Evolutionary conservation across 2,329 filamentous ascomycete genomes (phyloP).

Genomic region (Neodidymelliopsis sp.): DNA sequence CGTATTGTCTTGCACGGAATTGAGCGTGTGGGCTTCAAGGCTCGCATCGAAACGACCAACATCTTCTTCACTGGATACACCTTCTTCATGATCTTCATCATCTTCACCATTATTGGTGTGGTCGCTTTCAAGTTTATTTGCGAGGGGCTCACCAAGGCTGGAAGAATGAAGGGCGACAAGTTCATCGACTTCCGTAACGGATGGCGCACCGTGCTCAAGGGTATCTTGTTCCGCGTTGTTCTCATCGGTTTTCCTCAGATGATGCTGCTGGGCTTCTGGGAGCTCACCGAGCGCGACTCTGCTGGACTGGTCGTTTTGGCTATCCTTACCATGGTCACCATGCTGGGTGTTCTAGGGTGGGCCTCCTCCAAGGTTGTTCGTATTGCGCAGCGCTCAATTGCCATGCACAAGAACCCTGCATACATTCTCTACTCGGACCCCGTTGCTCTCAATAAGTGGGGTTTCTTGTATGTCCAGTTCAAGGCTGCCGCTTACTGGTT

Average conservation of each 20-base stretch:
- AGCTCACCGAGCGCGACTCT: constrained; percentile 86
- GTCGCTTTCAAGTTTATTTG: constrained; percentile 81
- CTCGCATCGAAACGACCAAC: constrained; percentile 86
- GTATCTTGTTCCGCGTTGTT: constrained; percentile 88
- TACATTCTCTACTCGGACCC: constrained; percentile 98
- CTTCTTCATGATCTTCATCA: constrained; percentile 87
- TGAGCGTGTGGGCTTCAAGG: constrained; percentile 85
- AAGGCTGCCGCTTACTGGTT: constrained; percentile 96
- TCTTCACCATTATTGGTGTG: constrained; percentile 76
- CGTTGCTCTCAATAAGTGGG: constrained; percentile 95
- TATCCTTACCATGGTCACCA: constrained; percentile 85
- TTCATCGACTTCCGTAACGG: constrained; percentile 94
- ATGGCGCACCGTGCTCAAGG: constrained; percentile 91
- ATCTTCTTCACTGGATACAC: constrained; percentile 90
- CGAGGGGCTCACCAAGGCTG: constrained; percentile 76
- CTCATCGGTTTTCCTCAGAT: constrained; percentile 93
- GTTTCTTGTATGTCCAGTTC: constrained; percentile 97
- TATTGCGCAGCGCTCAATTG: constrained; percentile 85
- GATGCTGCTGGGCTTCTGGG: constrained; percentile 89
- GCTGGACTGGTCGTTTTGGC: constrained; percentile 85
- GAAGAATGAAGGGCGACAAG: constrained; percentile 82
- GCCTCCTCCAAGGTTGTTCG: constrained; percentile 88
- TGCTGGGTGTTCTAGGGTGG: constrained; percentile 80
- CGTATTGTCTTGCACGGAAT: constrained; percentile 76
- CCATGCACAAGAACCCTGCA: constrained; percentile 93